Percentiles rank a stretch among this genome's conserved stretches.
phyloP scores from a whole-genome alignment of 2,329 filamentous ascomycete genomes.

The Cercospora janseana region DNA sequence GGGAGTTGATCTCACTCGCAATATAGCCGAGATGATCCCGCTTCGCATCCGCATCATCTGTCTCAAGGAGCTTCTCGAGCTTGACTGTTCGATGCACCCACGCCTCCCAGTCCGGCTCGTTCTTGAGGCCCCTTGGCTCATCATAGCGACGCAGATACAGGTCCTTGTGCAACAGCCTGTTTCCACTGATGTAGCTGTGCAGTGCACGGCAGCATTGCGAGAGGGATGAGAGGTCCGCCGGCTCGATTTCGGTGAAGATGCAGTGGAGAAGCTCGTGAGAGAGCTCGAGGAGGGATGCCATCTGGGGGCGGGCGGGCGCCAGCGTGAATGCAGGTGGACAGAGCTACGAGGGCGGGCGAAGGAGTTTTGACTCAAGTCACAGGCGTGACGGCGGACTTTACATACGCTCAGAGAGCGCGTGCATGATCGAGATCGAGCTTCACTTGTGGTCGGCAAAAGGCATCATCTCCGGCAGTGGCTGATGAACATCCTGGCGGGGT shows the following conservation, averaged over 20 bases:
- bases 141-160: constrained; percentile 55
- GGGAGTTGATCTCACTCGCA: constrained; percentile 26
- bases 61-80: constrained; percentile 48
- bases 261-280: constrained; percentile 64
- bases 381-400: not conserved
- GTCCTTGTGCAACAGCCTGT: constrained; percentile 59
- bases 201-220: constrained; percentile 55
- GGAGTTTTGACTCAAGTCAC: not conserved
- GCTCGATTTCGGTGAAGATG: constrained; percentile 58
- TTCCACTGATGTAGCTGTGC: constrained; percentile 55
- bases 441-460: not conserved
- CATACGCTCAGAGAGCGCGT: not conserved
- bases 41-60: constrained; percentile 43
- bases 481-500: too few relatives aligned
- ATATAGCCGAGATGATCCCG: constrained; percentile 38
- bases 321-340: not conserved
- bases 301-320: constrained; percentile 16
- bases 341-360: not conserved
- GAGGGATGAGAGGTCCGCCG: constrained; percentile 56
- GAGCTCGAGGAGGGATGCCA: constrained; percentile 46
- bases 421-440: not conserved
- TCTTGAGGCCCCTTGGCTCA: constrained; percentile 21
- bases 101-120: constrained; percentile 40
- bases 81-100: constrained; percentile 39
- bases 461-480: not conserved